A percentile compares a stretch with the other conserved stretches of the same genome.
Evolutionary conservation across 306 rosid species (phyloP).

Genomic region (Casuarina cunninghamiana): DNA sequence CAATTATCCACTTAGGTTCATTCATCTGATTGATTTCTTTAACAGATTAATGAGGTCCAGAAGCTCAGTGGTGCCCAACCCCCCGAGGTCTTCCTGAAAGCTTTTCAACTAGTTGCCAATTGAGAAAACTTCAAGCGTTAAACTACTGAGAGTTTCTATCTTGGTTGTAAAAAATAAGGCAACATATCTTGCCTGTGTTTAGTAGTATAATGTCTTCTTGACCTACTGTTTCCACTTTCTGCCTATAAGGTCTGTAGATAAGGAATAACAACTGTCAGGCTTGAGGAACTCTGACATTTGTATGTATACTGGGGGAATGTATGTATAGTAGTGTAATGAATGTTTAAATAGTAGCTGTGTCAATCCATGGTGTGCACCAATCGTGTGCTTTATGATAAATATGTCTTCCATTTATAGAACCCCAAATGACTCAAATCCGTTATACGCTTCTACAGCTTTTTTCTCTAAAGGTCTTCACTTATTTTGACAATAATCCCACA

Average conservation of each 20-base stretch:
- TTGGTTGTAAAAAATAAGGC: background rate
- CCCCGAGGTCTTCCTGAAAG: conserved; percentile 72
- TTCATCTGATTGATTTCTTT: conserved; percentile 20
- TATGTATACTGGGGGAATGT: background rate
- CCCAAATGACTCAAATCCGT: too few species aligned
- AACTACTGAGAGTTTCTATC: background rate
- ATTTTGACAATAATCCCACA: too few species aligned
- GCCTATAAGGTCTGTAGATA: background rate
- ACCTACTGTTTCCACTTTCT: too few species aligned
- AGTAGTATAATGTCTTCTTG: background rate
- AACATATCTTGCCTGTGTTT: background rate
- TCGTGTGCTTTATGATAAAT: background rate
- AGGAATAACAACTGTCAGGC: too few species aligned
- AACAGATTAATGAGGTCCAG: conserved; percentile 73
- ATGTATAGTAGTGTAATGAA: background rate
- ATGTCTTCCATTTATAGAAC: too few species aligned
- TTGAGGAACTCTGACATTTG: background rate
- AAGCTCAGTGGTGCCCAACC: conserved; percentile 73
- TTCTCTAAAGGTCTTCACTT: too few species aligned
- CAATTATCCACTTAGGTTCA: conserved; percentile 2
- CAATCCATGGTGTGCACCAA: background rate
- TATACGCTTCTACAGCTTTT: too few species aligned
- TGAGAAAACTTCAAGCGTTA: conserved; percentile 31
- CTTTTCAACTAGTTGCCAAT: conserved; percentile 53
- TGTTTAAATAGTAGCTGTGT: background rate